These are phyloP conservation scores for Fraxinus quadrangulata DNA, from an alignment of 257 asterid species.

Conservation along the genomic window DNA sequence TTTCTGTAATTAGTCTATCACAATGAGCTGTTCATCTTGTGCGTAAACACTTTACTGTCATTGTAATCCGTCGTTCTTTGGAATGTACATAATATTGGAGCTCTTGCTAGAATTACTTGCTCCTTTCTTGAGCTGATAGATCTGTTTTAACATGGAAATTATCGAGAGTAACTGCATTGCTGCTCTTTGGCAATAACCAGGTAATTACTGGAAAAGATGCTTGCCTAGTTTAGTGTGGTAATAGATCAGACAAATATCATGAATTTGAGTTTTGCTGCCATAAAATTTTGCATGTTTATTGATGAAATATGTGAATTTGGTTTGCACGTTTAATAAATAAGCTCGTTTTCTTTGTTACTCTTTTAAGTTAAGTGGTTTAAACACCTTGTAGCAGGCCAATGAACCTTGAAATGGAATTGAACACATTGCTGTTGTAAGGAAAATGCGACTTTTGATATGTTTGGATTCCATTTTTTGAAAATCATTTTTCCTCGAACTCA, in stretches of 20 bases:
- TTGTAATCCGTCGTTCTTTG: background rate
- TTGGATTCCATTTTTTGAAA: background rate
- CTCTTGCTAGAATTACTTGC: background rate
- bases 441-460: too few relatives aligned
- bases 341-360: too few relatives aligned
- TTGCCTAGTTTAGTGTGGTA: too few relatives aligned
- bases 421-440: background rate
- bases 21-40: conserved; percentile 5
- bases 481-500: too few relatives aligned
- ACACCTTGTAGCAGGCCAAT: background rate
- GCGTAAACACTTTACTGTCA: conserved; percentile 16
- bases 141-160: background rate
- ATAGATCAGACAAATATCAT: too few relatives aligned
- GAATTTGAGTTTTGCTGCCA: background rate
- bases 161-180: background rate
- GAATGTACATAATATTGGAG: background rate
- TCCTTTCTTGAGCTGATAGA: background rate
- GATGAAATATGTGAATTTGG: too few relatives aligned
- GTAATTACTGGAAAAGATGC: background rate
- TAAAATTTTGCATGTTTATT: background rate
- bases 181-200: background rate
- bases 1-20: background rate
- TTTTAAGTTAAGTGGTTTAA: too few relatives aligned
- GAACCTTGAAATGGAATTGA: background rate
- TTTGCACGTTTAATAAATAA: too few relatives aligned